Percentiles rank a stretch among this genome's conserved stretches.
Evolutionary conservation across 179 eudicot genomes (phyloP).

Genomic region (Corrigiola litoralis): DNA sequence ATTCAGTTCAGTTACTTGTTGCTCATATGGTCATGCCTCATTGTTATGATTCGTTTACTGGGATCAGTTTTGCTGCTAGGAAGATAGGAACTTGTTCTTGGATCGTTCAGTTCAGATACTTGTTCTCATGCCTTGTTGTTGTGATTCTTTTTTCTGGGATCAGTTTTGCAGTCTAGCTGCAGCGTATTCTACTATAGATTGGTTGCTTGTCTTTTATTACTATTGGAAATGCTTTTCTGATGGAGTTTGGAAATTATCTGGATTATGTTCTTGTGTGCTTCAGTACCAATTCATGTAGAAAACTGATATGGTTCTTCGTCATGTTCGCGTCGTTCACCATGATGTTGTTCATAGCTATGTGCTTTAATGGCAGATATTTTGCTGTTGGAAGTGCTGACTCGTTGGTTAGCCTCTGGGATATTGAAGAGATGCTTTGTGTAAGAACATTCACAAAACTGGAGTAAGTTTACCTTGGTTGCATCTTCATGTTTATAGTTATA

Average conservation of each 20-base stretch:
- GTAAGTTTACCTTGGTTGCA: conserved; percentile 40
- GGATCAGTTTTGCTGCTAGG: neutral
- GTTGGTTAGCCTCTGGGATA: conserved; percentile 96
- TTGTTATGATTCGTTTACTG: neutral
- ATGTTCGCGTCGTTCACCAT: neutral
- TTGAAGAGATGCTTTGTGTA: conserved; percentile 85
- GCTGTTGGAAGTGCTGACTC: conserved; percentile 99
- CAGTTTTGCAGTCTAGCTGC: neutral
- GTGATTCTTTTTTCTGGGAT: neutral
- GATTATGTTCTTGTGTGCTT: neutral
- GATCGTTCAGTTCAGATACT: neutral
- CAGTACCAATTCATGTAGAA: neutral
- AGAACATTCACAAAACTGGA: conserved; percentile 89
- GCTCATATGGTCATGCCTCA: neutral
- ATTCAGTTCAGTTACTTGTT: too few species aligned
- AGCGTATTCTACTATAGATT: too few species aligned
- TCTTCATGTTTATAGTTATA: neutral
- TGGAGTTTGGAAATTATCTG: neutral
- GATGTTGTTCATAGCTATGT: neutral
- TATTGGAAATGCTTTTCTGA: neutral
- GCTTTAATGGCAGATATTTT: conserved; percentile 59
- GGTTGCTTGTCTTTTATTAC: too few species aligned
- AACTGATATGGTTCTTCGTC: neutral
- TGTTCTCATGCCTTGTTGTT: neutral
- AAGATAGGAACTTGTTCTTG: neutral